Evolutionary conservation across 306 rosid species (phyloP).

Genomic region (Rubus idaeus): DNA sequence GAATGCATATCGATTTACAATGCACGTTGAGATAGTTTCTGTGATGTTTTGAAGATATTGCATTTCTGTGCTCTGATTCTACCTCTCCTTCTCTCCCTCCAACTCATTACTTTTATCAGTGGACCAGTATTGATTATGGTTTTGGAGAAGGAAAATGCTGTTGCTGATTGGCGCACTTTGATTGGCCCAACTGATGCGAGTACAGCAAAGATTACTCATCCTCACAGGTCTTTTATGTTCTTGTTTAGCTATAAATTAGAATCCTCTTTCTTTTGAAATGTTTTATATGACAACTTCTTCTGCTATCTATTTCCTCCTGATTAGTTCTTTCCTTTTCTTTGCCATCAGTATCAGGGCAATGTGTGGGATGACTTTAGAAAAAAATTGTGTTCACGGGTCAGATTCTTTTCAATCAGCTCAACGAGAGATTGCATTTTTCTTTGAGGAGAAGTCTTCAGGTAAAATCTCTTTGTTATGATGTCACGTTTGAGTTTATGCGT

Average conservation of each 20-base stretch:
- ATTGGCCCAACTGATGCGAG: constrained; percentile 92
- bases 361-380: constrained; percentile 62
- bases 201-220: constrained; percentile 81
- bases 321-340: constrained; percentile 18
- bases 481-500: not conserved
- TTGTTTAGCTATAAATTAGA: not conserved
- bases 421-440: constrained; percentile 76
- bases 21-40: not conserved
- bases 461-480: constrained; percentile 11
- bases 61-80: not conserved
- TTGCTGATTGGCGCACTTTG: constrained; percentile 83
- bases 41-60: not conserved
- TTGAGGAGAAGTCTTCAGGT: constrained; percentile 61
- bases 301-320: constrained; percentile 16
- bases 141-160: constrained; percentile 82
- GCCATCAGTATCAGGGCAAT: constrained; percentile 67
- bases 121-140: constrained; percentile 75
- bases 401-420: constrained; percentile 74
- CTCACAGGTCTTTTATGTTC: constrained; percentile 59
- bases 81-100: constrained; percentile 11
- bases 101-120: constrained; percentile 36
- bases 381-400: constrained; percentile 86
- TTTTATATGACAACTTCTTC: constrained; percentile 17
- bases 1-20: not conserved
- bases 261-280: constrained; percentile 1